phyloP scores from a whole-genome alignment of 2,329 filamentous ascomycete species.

The Tolypocladium ophioglossoides region DNA sequence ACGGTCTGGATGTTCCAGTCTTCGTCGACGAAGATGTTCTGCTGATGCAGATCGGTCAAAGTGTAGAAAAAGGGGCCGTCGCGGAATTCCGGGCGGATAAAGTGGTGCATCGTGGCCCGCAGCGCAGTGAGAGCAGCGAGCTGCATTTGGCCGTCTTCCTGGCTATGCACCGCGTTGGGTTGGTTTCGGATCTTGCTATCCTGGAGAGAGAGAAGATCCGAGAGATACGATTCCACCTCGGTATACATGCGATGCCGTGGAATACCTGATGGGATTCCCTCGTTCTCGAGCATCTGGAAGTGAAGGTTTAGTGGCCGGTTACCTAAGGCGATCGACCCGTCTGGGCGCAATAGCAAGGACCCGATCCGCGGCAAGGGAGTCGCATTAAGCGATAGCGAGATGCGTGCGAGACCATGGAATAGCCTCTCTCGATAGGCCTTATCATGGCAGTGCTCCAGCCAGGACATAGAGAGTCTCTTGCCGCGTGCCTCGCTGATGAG shows the following conservation, averaged over 20 bases:
- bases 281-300: conserved; percentile 23
- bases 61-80: conserved; percentile 20
- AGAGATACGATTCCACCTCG: conserved; percentile 15
- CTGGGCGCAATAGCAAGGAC: conserved; percentile 16
- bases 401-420: conserved; percentile 13
- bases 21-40: conserved; percentile 23
- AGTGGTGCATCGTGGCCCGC: conserved; percentile 14
- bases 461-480: conserved; percentile 1
- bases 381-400: conserved; percentile 13
- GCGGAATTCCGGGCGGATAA: conserved; percentile 9
- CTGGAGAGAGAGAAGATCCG: conserved; percentile 21
- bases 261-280: conserved; percentile 20
- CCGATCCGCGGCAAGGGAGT: conserved; percentile 20
- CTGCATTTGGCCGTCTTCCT: conserved; percentile 16
- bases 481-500: conserved; percentile 1
- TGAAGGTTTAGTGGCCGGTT: conserved; percentile 22
- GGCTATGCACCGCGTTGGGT: conserved; percentile 18
- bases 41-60: conserved; percentile 25
- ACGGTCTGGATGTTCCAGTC: conserved; percentile 18
- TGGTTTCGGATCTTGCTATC: conserved; percentile 21
- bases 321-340: conserved; percentile 15
- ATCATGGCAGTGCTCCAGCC: conserved; percentile 7
- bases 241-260: conserved; percentile 18
- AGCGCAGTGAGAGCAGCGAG: conserved; percentile 16
- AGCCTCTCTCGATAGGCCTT: conserved; percentile 8